Evolutionary conservation across 2,329 filamentous ascomycete genomes (phyloP).

Genomic region (Periconia sp.): DNA sequence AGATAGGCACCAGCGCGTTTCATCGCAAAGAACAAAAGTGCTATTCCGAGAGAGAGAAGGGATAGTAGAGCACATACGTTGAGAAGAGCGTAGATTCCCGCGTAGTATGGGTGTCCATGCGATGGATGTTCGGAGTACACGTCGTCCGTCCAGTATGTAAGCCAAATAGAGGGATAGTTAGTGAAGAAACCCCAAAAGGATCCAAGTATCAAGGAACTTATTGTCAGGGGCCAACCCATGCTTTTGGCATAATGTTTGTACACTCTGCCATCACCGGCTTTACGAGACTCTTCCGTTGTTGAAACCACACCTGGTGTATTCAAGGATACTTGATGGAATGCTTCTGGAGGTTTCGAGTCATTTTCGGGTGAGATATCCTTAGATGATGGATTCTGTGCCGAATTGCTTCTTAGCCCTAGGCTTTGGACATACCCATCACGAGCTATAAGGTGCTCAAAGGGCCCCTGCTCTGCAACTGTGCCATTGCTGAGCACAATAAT

Average conservation of each 20-base stretch:
- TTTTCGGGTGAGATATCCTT: not conserved
- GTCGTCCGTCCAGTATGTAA: slow-evolving; percentile 14
- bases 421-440: slow-evolving; percentile 37
- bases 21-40: slow-evolving; percentile 37
- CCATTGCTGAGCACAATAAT: slow-evolving; percentile 9
- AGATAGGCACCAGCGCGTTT: slow-evolving; percentile 42
- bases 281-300: slow-evolving; percentile 1
- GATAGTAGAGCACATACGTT: slow-evolving; percentile 7
- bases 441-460: slow-evolving; percentile 31
- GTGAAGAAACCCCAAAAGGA: slow-evolving; percentile 13
- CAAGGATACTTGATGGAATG: not conserved
- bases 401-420: not conserved
- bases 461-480: slow-evolving; percentile 29
- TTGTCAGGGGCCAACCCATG: slow-evolving; percentile 9
- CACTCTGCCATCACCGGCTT: slow-evolving; percentile 13
- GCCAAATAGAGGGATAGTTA: slow-evolving; percentile 15
- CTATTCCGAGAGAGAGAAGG: slow-evolving; percentile 9
- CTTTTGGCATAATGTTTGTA: slow-evolving; percentile 15
- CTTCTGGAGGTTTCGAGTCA: not conserved
- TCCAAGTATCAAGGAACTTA: slow-evolving; percentile 3
- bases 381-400: not conserved
- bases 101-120: slow-evolving; percentile 10
- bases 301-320: not conserved
- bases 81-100: slow-evolving; percentile 15
- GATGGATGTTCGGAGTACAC: slow-evolving; percentile 1